Conservation (phyloP, 1,284 basidiomycete genomes). For the Singerocomus inundabilis region DNA sequence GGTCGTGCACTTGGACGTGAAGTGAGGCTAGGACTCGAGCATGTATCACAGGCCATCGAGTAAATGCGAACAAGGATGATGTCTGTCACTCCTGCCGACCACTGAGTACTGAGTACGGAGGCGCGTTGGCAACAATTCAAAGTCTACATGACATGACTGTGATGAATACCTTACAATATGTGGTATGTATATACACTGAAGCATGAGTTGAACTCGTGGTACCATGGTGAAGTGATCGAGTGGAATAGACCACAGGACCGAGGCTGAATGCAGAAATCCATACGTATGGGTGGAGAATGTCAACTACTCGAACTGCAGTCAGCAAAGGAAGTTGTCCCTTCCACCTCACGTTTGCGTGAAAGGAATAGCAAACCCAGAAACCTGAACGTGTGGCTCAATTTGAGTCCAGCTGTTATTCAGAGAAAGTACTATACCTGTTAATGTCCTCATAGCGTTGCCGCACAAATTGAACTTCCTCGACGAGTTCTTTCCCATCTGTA, state of each 20-base stretch:
- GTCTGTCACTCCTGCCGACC: neutral
- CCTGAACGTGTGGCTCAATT: constrained; percentile 27
- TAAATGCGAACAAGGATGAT: constrained; percentile 8
- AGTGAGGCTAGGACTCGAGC: constrained; percentile 33
- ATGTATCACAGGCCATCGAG: constrained; percentile 24
- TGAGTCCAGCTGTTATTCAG: neutral
- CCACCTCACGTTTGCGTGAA: constrained; percentile 52
- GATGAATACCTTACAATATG: constrained; percentile 5
- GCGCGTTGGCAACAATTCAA: neutral
- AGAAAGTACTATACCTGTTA: constrained; percentile 49
- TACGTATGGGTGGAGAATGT: neutral
- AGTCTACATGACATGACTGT: constrained; percentile 7
- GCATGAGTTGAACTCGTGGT: neutral
- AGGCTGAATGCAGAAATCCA: neutral
- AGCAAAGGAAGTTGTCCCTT: constrained; percentile 12
- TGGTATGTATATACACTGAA: constrained; percentile 2
- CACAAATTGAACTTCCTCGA: constrained; percentile 44
- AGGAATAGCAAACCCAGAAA: constrained; percentile 60
- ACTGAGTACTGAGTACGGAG: too few relatives aligned
- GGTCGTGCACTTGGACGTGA: constrained; percentile 37
- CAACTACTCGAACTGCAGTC: neutral
- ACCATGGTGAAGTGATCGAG: neutral
- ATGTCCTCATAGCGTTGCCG: constrained; percentile 59
- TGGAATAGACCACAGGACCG: neutral
- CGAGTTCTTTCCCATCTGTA: constrained; percentile 11